phyloP scores from a whole-genome alignment of 805 yeast genomes.

The Candida insectalens region DNA sequence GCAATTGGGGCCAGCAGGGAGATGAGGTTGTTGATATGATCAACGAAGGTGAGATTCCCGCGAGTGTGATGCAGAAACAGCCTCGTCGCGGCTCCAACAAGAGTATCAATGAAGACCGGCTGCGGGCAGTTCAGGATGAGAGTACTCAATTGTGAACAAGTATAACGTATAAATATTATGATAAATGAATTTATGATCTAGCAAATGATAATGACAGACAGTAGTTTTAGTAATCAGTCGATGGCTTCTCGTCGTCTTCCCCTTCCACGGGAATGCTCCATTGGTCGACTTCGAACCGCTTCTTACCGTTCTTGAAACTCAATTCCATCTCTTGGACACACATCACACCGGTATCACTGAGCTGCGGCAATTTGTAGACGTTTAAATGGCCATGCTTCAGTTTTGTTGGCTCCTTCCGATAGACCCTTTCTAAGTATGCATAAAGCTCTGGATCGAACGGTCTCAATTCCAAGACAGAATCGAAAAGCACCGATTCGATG shows the following conservation, averaged over 20 bases:
- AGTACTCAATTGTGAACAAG: too few species aligned
- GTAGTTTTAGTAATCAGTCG: neutral
- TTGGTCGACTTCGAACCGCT: conserved; percentile 76
- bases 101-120: conserved; percentile 31
- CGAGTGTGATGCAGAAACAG: conserved; percentile 29
- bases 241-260: conserved; percentile 27
- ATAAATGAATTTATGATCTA: neutral
- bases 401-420: conserved; percentile 62
- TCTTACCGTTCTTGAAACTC: conserved; percentile 78
- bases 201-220: too few species aligned
- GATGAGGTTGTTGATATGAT: conserved; percentile 64
- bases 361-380: conserved; percentile 58
- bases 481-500: conserved; percentile 46
- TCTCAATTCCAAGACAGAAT: conserved; percentile 62
- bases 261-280: conserved; percentile 98
- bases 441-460: conserved; percentile 75
- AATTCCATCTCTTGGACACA: conserved; percentile 62
- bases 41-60: conserved; percentile 45
- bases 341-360: conserved; percentile 77
- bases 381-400: conserved; percentile 83
- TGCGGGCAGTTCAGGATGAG: conserved; percentile 18
- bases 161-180: neutral
- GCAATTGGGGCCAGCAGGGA: conserved; percentile 80
- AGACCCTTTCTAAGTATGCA: conserved; percentile 56
- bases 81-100: conserved; percentile 46